Conservation (phyloP, 2,329 filamentous ascomycete species). For the Hypoxylon sp. region DNA sequence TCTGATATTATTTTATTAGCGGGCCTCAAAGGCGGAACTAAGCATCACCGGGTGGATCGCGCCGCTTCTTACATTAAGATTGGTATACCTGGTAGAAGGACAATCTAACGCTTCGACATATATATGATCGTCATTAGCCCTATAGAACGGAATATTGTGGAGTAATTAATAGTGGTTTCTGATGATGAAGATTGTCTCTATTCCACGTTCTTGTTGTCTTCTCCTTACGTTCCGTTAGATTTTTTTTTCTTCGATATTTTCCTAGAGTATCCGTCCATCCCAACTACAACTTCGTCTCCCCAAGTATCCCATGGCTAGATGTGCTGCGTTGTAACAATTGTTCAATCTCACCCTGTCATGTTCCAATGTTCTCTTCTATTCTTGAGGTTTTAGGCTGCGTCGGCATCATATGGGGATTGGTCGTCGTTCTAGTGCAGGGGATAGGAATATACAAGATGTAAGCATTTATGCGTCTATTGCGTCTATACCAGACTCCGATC, state of each 20-base stretch:
- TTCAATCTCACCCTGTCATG: conserved; percentile 30
- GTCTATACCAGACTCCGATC: not conserved
- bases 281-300: not conserved
- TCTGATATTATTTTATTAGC: conserved; percentile 31
- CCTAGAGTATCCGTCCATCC: not conserved
- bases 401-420: conserved; percentile 68
- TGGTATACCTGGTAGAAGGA: not conserved
- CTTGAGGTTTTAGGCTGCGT: conserved; percentile 59
- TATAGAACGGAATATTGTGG: conserved; percentile 13
- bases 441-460: conserved; percentile 73
- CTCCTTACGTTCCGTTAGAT: conserved; percentile 22
- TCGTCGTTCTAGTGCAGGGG: conserved; percentile 68
- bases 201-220: conserved; percentile 16
- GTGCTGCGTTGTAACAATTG: conserved; percentile 3
- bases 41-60: conserved; percentile 12
- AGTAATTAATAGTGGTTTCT: conserved; percentile 25
- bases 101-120: conserved; percentile 13
- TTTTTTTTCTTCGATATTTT: conserved; percentile 2
- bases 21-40: conserved; percentile 12
- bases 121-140: conserved; percentile 31
- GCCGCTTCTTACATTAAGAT: conserved; percentile 9
- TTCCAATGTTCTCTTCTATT: conserved; percentile 50
- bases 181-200: conserved; percentile 32
- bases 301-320: conserved; percentile 13
- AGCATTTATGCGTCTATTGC: conserved; percentile 41